Conservation (phyloP, 257 asterid genomes). For the Lycium ferocissimum region DNA sequence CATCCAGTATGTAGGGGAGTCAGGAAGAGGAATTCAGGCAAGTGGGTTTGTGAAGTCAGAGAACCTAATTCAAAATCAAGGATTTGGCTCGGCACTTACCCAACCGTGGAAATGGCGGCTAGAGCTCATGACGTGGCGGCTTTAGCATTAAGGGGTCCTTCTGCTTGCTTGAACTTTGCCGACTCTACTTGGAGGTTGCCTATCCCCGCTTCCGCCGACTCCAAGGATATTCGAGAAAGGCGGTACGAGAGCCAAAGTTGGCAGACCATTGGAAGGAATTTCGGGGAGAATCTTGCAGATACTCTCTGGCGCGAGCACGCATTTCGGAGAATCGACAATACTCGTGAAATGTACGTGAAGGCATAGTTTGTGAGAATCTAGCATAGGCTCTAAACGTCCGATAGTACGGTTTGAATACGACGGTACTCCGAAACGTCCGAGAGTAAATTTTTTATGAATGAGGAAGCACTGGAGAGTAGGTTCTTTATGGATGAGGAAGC, state of each 20-base stretch:
- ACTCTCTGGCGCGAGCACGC: too few species aligned
- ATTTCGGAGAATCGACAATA: background rate
- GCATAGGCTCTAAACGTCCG: background rate
- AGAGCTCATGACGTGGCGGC: constrained; percentile 85
- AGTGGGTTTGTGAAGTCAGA: too few species aligned
- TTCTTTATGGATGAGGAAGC: constrained; percentile 52
- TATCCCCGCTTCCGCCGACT: constrained; percentile 53
- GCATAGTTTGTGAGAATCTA: too few species aligned
- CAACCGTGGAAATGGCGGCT: constrained; percentile 53
- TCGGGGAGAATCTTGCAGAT: background rate
- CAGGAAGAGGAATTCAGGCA: too few species aligned
- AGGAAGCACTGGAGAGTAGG: background rate
- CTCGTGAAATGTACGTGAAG: background rate
- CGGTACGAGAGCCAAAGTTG: too few species aligned
- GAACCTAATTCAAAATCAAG: too few species aligned
- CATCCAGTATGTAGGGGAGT: too few species aligned
- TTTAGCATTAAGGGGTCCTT: constrained; percentile 61
- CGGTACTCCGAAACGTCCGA: background rate
- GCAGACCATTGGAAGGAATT: constrained; percentile 20
- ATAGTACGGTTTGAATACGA: background rate
- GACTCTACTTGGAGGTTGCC: constrained; percentile 71
- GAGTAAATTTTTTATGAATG: constrained; percentile 16
- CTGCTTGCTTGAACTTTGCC: constrained; percentile 69
- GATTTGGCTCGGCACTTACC: too few species aligned
- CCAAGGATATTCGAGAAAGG: constrained; percentile 68